Percentiles rank a stretch among this genome's conserved stretches.
phyloP scores from a whole-genome alignment of 2,329 filamentous ascomycete genomes.

The Diaporthe ilicicola region DNA sequence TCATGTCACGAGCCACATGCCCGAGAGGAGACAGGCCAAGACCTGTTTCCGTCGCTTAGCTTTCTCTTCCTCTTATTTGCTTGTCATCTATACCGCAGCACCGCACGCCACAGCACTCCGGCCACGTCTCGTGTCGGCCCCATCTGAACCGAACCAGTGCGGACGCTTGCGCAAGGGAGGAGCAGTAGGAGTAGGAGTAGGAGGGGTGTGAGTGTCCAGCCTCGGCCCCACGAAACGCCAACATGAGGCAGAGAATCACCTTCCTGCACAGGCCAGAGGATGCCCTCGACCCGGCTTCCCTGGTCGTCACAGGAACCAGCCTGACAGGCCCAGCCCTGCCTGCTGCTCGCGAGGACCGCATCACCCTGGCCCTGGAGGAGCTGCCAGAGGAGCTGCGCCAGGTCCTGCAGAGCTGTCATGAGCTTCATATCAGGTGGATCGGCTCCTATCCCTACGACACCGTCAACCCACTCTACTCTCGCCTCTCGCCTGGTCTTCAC shows the following conservation, averaged over 20 bases:
- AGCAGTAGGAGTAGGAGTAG: background rate
- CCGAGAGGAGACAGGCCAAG: background rate
- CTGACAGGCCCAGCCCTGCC: slow-evolving; percentile 66
- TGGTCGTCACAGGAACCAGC: slow-evolving; percentile 64
- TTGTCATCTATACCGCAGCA: background rate
- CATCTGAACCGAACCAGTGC: slow-evolving; percentile 6
- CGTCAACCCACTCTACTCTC: slow-evolving; percentile 76
- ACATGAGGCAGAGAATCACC: slow-evolving; percentile 82
- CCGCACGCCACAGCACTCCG: background rate
- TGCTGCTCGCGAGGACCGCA: slow-evolving; percentile 79
- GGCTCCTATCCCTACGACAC: slow-evolving; percentile 64
- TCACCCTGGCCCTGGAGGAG: slow-evolving; percentile 78
- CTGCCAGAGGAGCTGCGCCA: slow-evolving; percentile 73
- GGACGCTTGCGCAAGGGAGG: background rate
- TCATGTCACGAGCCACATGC: background rate
- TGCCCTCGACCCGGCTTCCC: slow-evolving; percentile 68
- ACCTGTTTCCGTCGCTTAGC: background rate
- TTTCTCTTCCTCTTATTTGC: background rate
- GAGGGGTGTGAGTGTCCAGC: slow-evolving; percentile 33
- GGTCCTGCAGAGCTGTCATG: slow-evolving; percentile 70
- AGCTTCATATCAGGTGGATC: slow-evolving; percentile 85
- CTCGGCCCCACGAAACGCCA: slow-evolving; percentile 31
- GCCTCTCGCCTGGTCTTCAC: slow-evolving; percentile 83
- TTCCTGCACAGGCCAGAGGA: slow-evolving; percentile 75
- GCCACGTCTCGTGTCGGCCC: background rate